Evolutionary conservation across 371 early-diverging fungal species (phyloP).

Genomic region (Apophysomyces ossiformis): DNA sequence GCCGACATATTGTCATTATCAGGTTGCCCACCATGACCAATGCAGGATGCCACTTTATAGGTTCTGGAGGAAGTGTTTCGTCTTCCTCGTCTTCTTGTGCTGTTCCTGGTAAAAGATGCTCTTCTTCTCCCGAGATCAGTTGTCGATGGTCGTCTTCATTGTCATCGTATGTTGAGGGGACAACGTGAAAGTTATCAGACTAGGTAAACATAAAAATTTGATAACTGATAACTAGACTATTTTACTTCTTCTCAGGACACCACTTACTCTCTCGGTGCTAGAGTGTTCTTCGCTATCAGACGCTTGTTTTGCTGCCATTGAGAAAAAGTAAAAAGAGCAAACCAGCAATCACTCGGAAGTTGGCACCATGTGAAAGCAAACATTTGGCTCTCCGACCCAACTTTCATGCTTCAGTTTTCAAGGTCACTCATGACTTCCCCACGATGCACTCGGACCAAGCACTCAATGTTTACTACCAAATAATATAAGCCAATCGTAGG

Average conservation of each 20-base stretch:
- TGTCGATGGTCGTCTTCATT: slow-evolving; percentile 2
- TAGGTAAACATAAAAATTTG: neutral
- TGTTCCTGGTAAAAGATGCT: neutral
- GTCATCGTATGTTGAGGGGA: slow-evolving; percentile 21
- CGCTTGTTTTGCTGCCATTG: neutral
- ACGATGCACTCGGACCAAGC: too few species aligned
- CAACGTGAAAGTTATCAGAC: slow-evolving; percentile 27
- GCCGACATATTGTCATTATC: slow-evolving; percentile 20
- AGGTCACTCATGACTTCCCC: neutral
- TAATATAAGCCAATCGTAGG: too few species aligned
- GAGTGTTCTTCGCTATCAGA: slow-evolving; percentile 2
- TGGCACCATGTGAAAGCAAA: neutral
- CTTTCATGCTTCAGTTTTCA: neutral
- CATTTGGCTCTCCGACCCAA: slow-evolving; percentile 1
- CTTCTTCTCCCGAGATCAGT: slow-evolving; percentile 7
- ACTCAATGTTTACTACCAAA: too few species aligned
- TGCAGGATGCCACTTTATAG: slow-evolving; percentile 26
- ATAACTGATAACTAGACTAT: too few species aligned
- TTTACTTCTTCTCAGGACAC: neutral
- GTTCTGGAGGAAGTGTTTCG: slow-evolving; percentile 13
- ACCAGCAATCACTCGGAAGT: neutral
- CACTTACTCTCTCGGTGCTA: slow-evolving; percentile 2
- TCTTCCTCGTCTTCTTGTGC: slow-evolving; percentile 14
- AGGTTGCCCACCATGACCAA: slow-evolving; percentile 8
- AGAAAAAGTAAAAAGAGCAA: neutral